These are phyloP conservation scores for apple (Malus domestica) DNA, from an alignment of 306 rosid genomes.

Conservation along the genomic window DNA sequence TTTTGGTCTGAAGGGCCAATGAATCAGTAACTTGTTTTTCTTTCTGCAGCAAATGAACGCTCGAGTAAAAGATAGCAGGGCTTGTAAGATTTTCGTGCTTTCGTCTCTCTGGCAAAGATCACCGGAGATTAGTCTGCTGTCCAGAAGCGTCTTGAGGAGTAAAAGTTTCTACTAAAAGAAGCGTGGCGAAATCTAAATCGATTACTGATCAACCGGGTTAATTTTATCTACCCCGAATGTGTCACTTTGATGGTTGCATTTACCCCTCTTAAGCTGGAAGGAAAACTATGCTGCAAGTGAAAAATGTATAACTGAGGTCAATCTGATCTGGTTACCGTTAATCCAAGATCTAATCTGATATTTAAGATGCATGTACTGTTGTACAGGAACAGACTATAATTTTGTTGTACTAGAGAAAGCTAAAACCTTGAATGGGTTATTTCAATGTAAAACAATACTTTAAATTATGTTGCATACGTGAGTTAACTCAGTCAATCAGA, in stretches of 20 bases:
- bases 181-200: neutral
- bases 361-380: neutral
- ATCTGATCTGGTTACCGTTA: neutral
- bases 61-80: constrained; percentile 10
- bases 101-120: constrained; percentile 1
- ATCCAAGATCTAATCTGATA: neutral
- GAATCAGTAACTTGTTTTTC: constrained; percentile 5
- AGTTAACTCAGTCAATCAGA: no score
- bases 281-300: neutral
- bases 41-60: constrained; percentile 36
- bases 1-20: neutral
- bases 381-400: neutral
- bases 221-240: neutral
- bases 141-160: constrained; percentile 1
- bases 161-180: neutral
- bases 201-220: neutral
- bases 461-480: neutral
- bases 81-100: constrained; percentile 12
- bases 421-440: neutral
- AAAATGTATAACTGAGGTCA: neutral
- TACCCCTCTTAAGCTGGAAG: neutral
- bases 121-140: neutral
- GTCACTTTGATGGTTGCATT: neutral
- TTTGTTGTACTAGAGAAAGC: neutral
- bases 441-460: neutral